Conservation (phyloP, 768 basidiomycete species). For the Tricholoma matsutake region DNA sequence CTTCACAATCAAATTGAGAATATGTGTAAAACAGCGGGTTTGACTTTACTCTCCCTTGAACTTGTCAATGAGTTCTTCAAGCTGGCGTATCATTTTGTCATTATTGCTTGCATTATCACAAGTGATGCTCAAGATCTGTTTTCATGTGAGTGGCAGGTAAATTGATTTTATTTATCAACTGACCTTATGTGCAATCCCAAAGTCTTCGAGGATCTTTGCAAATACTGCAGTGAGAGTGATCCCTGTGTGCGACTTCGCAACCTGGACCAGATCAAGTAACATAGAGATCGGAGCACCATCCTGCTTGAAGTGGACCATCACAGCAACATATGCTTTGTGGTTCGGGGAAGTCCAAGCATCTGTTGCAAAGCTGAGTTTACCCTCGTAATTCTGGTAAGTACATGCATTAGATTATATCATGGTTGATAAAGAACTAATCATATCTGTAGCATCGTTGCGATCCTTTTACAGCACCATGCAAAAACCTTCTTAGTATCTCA, state of each 20-base stretch:
- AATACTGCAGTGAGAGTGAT: conserved; percentile 27
- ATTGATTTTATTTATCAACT: not conserved
- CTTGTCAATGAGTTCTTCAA: conserved; percentile 20
- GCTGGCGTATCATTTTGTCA: conserved; percentile 29
- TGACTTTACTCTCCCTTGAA: too few species aligned
- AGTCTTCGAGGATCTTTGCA: conserved; percentile 25
- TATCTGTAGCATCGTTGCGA: conserved; percentile 27
- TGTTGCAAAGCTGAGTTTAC: conserved; percentile 20
- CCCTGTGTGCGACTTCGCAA: conserved; percentile 28
- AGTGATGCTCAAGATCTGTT: conserved; percentile 30
- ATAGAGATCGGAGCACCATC: too few species aligned
- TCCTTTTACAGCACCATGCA: not conserved
- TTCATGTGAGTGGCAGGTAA: conserved; percentile 24
- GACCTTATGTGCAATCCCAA: conserved; percentile 33
- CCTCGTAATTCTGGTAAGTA: conserved; percentile 26
- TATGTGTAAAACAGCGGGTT: conserved; percentile 36
- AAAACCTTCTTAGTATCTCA: too few species aligned
- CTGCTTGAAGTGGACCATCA: too few species aligned
- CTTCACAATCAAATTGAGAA: conserved; percentile 36
- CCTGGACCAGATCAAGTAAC: conserved; percentile 33
- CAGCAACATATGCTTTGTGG: too few species aligned
- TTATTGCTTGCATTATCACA: conserved; percentile 37
- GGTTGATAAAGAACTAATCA: too few species aligned
- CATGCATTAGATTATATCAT: too few species aligned
- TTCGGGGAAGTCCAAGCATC: conserved; percentile 28